Conservation (phyloP, 768 basidiomycete species). For the Suillus variegatus region DNA sequence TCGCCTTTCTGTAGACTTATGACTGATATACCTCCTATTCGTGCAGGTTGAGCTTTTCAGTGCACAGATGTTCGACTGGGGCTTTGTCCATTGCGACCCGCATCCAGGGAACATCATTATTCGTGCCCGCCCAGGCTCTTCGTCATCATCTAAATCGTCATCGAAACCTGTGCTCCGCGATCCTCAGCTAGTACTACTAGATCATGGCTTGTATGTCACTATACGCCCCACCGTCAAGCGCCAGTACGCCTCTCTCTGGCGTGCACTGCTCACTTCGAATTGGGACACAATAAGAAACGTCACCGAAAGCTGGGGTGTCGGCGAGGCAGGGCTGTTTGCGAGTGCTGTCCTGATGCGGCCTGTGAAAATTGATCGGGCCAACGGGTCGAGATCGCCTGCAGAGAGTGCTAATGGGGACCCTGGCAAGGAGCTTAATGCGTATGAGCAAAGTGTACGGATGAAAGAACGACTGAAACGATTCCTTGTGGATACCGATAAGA, state of each 20-base stretch:
- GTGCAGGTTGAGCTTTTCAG: constrained; percentile 69
- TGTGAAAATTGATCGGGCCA: constrained; percentile 38
- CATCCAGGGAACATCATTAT: constrained; percentile 81
- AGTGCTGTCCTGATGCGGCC: constrained; percentile 73
- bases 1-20: neutral
- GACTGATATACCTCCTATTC: neutral
- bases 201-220: constrained; percentile 88
- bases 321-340: constrained; percentile 70
- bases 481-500: constrained; percentile 70
- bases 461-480: constrained; percentile 68
- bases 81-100: constrained; percentile 82
- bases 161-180: constrained; percentile 43
- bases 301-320: constrained; percentile 66
- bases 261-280: constrained; percentile 58
- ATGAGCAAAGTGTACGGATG: constrained; percentile 69
- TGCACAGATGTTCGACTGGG: constrained; percentile 91
- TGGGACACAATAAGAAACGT: constrained; percentile 52
- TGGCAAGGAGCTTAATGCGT: constrained; percentile 49
- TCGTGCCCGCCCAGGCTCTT: constrained; percentile 41
- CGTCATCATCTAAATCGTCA: neutral
- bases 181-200: constrained; percentile 79
- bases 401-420: constrained; percentile 9
- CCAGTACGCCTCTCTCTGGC: constrained; percentile 82
- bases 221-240: constrained; percentile 66
- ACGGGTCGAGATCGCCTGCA: neutral